Evolutionary conservation across 2,329 filamentous ascomycete genomes (phyloP).

Genomic region (Cadophora sp.): DNA sequence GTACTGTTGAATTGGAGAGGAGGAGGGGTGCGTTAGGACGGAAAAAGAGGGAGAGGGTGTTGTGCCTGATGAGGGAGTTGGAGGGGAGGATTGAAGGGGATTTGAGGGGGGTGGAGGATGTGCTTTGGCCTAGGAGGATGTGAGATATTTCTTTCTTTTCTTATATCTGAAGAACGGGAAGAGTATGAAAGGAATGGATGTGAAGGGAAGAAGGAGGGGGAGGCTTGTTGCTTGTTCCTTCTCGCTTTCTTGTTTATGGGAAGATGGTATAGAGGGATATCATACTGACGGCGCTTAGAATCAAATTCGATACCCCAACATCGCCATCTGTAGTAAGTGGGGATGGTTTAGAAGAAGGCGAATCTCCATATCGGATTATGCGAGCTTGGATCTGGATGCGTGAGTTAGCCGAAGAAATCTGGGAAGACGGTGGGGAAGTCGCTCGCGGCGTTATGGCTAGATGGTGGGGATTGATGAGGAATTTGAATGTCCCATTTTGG

Average conservation of each 20-base stretch:
- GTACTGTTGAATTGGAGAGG: background rate
- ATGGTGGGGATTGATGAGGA: background rate
- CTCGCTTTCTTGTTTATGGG: no score
- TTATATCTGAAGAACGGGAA: no score
- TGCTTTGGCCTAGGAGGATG: constrained; percentile 11
- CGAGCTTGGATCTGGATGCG: background rate
- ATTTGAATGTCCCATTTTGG: background rate
- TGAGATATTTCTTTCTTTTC: background rate
- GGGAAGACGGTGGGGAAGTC: background rate
- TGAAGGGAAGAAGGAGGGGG: no score
- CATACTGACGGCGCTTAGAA: background rate
- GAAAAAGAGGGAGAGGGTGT: background rate
- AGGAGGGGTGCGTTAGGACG: background rate
- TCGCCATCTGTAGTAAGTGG: background rate
- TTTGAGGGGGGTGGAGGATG: constrained; percentile 15
- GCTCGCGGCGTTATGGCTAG: background rate
- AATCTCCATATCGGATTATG: background rate
- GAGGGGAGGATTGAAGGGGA: constrained; percentile 1
- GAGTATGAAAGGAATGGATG: no score
- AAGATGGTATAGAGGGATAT: no score
- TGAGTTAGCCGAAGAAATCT: background rate
- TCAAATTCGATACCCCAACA: background rate
- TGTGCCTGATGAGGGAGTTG: background rate
- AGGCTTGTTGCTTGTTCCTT: no score
- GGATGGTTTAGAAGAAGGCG: background rate